phyloP scores from a whole-genome alignment of 2,329 filamentous ascomycete species.

The Dichotomopilus funicola region DNA sequence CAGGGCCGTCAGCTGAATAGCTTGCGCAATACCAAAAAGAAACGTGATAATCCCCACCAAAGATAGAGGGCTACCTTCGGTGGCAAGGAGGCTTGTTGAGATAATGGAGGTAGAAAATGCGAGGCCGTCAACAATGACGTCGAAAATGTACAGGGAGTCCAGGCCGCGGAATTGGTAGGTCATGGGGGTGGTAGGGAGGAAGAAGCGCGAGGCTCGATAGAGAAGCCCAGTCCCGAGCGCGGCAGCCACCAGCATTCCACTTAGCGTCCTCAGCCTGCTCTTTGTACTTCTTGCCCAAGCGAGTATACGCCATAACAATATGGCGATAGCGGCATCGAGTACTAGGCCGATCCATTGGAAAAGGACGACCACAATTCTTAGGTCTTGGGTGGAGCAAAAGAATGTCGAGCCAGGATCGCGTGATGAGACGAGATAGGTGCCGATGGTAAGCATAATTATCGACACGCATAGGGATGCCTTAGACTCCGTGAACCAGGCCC shows the following conservation, averaged over 20 bases:
- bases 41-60: conserved; percentile 40
- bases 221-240: conserved; percentile 34
- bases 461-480: conserved; percentile 33
- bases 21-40: conserved; percentile 34
- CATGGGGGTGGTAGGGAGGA: conserved; percentile 21
- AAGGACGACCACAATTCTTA: conserved; percentile 30
- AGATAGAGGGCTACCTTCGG: conserved; percentile 40
- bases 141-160: conserved; percentile 42
- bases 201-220: conserved; percentile 31
- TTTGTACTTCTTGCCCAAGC: conserved; percentile 45
- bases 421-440: conserved; percentile 36
- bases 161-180: conserved; percentile 28
- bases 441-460: conserved; percentile 35
- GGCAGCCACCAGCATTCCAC: conserved; percentile 36
- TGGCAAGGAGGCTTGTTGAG: conserved; percentile 41
- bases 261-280: conserved; percentile 40
- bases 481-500: conserved; percentile 41
- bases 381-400: conserved; percentile 44
- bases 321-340: conserved; percentile 40
- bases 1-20: conserved; percentile 31
- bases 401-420: conserved; percentile 42
- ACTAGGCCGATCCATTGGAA: conserved; percentile 40
- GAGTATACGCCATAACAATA: conserved; percentile 46
- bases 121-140: conserved; percentile 43
- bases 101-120: conserved; percentile 39